phyloP scores from a whole-genome alignment of 1,284 basidiomycete species.

The Leccinum pachyderme region DNA sequence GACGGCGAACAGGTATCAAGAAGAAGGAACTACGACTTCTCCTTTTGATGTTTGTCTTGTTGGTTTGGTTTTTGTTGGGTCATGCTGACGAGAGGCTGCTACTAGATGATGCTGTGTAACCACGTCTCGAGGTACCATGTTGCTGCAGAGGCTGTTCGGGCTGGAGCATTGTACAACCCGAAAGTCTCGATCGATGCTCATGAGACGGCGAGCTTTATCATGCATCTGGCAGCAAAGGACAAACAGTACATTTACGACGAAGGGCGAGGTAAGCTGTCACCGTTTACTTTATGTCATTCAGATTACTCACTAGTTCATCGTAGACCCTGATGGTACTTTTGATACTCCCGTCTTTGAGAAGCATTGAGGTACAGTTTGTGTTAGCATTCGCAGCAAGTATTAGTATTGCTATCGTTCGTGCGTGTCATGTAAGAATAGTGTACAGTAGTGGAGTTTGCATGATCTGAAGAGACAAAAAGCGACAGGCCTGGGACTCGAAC shows the following conservation, averaged over 20 bases:
- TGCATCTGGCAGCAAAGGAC: constrained; percentile 56
- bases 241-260: constrained; percentile 53
- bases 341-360: background rate
- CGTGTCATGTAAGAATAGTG: background rate
- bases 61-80: background rate
- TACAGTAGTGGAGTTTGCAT: background rate
- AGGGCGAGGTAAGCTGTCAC: constrained; percentile 47
- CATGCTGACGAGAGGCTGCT: constrained; percentile 4
- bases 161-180: constrained; percentile 49
- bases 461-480: constrained; percentile 31
- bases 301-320: background rate
- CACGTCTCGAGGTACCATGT: constrained; percentile 63
- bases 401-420: no score
- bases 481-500: constrained; percentile 54
- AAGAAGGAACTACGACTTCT: constrained; percentile 70
- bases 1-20: constrained; percentile 55
- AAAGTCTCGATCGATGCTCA: constrained; percentile 55
- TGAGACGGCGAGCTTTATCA: constrained; percentile 47
- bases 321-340: constrained; percentile 48
- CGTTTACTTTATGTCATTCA: background rate
- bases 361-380: background rate
- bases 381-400: background rate
- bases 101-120: constrained; percentile 69
- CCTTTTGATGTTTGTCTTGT: constrained; percentile 53
- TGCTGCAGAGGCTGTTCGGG: constrained; percentile 56